These are phyloP conservation scores for Aspergillus oerlinghausenensis DNA, from an alignment of 2,329 filamentous ascomycete species.

Conservation along the genomic window DNA sequence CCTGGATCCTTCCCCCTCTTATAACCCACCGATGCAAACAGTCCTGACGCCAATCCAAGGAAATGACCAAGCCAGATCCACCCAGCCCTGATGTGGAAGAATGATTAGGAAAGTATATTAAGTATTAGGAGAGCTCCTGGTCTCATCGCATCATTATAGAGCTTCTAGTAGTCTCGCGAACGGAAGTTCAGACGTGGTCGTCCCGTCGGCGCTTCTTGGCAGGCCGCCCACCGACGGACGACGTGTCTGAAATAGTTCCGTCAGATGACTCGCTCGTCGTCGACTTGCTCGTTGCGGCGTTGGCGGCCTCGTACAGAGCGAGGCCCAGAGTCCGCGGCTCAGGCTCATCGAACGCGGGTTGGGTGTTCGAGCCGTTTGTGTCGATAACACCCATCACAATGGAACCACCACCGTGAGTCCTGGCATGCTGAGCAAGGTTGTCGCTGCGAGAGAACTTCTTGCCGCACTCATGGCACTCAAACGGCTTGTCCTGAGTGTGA, in stretches of 20 bases:
- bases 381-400: slow-evolving; percentile 88
- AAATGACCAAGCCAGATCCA: slow-evolving; percentile 24
- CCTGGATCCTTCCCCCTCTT: slow-evolving; percentile 17
- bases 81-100: slow-evolving; percentile 14
- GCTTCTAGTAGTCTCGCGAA: slow-evolving; percentile 9
- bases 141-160: slow-evolving; percentile 36
- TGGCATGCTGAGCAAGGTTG: slow-evolving; percentile 92
- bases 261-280: slow-evolving; percentile 43
- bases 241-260: slow-evolving; percentile 27
- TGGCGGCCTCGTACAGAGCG: slow-evolving; percentile 75
- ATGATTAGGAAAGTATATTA: slow-evolving; percentile 27
- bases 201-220: slow-evolving; percentile 78
- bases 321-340: slow-evolving; percentile 67
- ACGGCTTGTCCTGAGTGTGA: slow-evolving; percentile 97
- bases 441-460: slow-evolving; percentile 99
- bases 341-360: slow-evolving; percentile 44
- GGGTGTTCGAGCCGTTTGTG: slow-evolving; percentile 53
- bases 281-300: slow-evolving; percentile 63
- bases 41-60: slow-evolving; percentile 32
- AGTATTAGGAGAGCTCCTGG: slow-evolving; percentile 34
- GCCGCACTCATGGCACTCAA: slow-evolving; percentile 93
- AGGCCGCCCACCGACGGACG: slow-evolving; percentile 42
- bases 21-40: slow-evolving; percentile 23
- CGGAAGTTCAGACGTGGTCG: slow-evolving; percentile 50
- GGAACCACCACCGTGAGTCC: slow-evolving; percentile 85